Percentiles rank a stretch among this genome's conserved stretches.
Evolutionary conservation across 441 rosid genomes (phyloP).

Genomic region (Rhodomyrtus psidioides): DNA sequence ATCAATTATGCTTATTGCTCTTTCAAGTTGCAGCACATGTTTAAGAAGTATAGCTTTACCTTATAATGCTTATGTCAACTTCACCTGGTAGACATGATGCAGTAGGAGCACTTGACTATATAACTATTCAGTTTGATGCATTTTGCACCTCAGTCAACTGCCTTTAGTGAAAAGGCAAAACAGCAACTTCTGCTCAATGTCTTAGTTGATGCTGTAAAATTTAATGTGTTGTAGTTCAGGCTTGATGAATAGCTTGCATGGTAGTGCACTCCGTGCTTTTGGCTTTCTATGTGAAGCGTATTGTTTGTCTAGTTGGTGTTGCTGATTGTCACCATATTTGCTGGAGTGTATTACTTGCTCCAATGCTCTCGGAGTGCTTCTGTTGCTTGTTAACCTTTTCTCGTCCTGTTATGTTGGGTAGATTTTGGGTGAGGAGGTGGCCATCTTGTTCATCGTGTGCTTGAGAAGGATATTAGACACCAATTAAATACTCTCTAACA

Average conservation of each 20-base stretch:
- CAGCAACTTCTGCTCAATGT: neutral
- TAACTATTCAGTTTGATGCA: neutral
- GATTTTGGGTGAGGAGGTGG: neutral
- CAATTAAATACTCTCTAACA: neutral
- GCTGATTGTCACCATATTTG: neutral
- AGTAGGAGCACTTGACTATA: neutral
- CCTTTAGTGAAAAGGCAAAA: neutral
- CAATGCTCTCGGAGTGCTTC: neutral
- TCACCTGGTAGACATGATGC: neutral
- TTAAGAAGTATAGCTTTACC: neutral
- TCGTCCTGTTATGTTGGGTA: neutral
- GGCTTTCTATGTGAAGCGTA: neutral
- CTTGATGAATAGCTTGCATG: neutral
- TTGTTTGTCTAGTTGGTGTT: neutral
- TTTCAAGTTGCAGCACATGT: neutral
- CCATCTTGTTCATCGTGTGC: neutral
- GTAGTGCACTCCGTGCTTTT: neutral
- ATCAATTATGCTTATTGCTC: neutral
- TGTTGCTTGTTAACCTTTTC: neutral
- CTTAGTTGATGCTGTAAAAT: neutral
- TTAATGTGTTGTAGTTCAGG: neutral
- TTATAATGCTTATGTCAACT: neutral
- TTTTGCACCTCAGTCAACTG: neutral
- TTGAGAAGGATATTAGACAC: neutral
- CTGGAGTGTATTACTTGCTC: neutral